Evolutionary conservation across 164 flowering plant species (phyloP), one percentile per base, ranked within the genome.

Genomic region (Dillenia suffruticosa): DNA sequence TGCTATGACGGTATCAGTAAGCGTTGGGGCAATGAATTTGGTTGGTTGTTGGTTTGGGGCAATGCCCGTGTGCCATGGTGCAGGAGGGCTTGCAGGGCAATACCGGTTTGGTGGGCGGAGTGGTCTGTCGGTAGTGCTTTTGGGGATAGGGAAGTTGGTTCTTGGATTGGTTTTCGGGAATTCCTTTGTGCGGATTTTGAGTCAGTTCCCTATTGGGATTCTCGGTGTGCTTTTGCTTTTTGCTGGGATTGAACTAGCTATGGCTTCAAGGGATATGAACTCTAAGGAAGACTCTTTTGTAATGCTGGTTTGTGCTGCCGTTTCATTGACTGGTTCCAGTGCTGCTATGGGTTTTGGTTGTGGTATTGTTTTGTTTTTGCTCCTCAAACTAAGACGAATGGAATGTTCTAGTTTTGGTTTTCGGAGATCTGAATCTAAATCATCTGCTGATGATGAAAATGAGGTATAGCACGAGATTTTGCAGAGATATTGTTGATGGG

Each of bases 21-120:
- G 94, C 54, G 97, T 90, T 0, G 97, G 94, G 12, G 10, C 72
- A 1, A 90, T 90, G 94, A 90, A 90, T 51, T 68, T 86, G 17
- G 78, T 88, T 0, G 97, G 97, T 9, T 90, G 94, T 63, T 88
- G 96, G 95, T 91, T 90, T 44, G 92, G 97, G 12, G 92, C 90
- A 26, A 87, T 87, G 96, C 96, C 96, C 8, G 84, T 80, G 8
- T 89, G 96, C 69, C 96, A 89, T 15, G 92, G 96, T 1, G 96
- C 96, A 0, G 96, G 96, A 0, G 96, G 96, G 19, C 61, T 89
- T 2, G 96, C 96, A 0, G 96, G 96, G 57, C 96, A 86, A 78
- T 87, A 85, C 72, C 66, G 90, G 64, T 89, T 85, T 15, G 96
- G 96, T 0, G 97, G 84, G 10, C 70, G 97, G 66, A 84, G 84